phyloP scores from a whole-genome alignment of 352 stramenopile genomes.

The Blastocystis sp. region DNA sequence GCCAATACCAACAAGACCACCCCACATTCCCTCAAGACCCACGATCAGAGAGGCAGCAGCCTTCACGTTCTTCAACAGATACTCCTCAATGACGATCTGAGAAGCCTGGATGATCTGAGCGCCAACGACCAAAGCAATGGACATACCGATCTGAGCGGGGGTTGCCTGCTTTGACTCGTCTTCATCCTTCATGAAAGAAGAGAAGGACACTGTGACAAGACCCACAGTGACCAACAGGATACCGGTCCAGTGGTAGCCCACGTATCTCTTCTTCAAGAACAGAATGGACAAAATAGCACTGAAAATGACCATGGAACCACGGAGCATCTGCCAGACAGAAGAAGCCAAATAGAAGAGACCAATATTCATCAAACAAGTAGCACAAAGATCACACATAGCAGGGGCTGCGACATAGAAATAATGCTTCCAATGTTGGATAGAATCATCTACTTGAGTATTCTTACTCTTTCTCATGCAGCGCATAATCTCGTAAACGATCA shows the following conservation, averaged over 20 bases:
- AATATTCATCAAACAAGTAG: constrained; percentile 79
- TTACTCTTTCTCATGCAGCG: constrained; percentile 21
- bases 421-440: constrained; percentile 54
- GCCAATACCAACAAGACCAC: constrained; percentile 63
- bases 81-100: constrained; percentile 81
- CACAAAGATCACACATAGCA: constrained; percentile 74
- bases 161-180: not conserved
- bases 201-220: constrained; percentile 62
- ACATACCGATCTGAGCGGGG: constrained; percentile 66
- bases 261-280: constrained; percentile 76
- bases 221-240: constrained; percentile 68
- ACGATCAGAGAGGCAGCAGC: constrained; percentile 68
- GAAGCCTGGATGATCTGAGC: constrained; percentile 76
- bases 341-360: constrained; percentile 79
- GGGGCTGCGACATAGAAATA: constrained; percentile 67
- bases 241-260: constrained; percentile 77
- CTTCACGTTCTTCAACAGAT: constrained; percentile 78
- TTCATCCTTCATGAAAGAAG: constrained; percentile 59
- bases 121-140: constrained; percentile 73
- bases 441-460: constrained; percentile 1
- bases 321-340: constrained; percentile 81
- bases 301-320: constrained; percentile 82
- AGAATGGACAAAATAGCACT: constrained; percentile 76
- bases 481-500: constrained; percentile 64
- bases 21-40: constrained; percentile 78